phyloP scores from a whole-genome alignment of 2,329 filamentous ascomycete species.

The Cercospora janseana region DNA sequence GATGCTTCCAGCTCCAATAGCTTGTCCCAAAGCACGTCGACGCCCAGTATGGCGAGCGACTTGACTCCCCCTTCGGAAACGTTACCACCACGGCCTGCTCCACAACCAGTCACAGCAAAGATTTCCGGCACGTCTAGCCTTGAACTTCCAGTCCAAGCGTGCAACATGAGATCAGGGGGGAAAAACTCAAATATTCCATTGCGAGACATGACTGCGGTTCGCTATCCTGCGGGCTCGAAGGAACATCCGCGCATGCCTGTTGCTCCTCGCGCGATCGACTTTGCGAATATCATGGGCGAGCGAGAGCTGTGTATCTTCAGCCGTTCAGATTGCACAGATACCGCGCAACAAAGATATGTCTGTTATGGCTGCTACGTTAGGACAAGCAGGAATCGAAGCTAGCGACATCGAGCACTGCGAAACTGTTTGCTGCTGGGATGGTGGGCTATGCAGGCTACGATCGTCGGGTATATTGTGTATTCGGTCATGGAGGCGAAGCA shows the following conservation, averaged over 20 bases:
- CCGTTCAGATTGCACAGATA: constrained; percentile 1
- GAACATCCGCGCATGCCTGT: no score
- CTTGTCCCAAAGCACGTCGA: not conserved
- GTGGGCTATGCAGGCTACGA: not conserved
- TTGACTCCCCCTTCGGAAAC: not conserved
- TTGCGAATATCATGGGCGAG: not conserved
- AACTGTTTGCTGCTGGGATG: not conserved
- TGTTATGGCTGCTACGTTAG: not conserved
- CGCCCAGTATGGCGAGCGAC: not conserved
- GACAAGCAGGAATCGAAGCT: not conserved
- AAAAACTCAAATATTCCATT: no score
- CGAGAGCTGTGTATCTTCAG: not conserved
- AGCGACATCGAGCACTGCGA: not conserved
- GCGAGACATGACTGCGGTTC: not conserved
- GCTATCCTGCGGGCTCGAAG: not conserved
- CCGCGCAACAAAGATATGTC: not conserved
- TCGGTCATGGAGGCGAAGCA: constrained; percentile 8
- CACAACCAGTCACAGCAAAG: no score
- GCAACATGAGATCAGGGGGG: no score
- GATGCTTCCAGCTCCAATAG: not conserved
- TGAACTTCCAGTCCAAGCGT: no score
- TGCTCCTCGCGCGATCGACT: not conserved
- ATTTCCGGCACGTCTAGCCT: no score
- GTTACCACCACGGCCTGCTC: no score
- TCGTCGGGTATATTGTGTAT: constrained; percentile 1